These are phyloP conservation scores for Sorghum bicolor DNA, from an alignment of 176 grass and related monocot genomes.

Conservation along the genomic window DNA sequence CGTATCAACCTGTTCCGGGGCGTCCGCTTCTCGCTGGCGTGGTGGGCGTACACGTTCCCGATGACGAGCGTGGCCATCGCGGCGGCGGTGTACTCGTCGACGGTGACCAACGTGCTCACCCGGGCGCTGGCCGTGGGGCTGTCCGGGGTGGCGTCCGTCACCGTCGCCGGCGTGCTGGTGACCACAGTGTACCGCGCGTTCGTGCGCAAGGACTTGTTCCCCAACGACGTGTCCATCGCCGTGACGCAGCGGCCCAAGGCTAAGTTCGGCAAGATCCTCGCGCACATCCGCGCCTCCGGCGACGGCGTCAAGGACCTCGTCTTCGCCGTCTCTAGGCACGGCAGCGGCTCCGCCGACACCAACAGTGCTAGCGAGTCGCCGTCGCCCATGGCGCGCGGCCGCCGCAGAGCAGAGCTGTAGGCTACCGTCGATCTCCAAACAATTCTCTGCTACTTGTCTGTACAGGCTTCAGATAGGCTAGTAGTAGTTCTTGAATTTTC, in stretches of 20 bases:
- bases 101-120: constrained; percentile 45
- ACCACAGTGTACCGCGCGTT: constrained; percentile 62
- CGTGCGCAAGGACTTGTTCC: constrained; percentile 61
- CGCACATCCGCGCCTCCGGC: constrained; percentile 43
- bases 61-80: constrained; percentile 59
- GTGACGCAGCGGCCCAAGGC: constrained; percentile 54
- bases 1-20: constrained; percentile 47
- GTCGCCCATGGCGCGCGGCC: not conserved
- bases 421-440: not conserved
- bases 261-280: constrained; percentile 64
- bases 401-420: not conserved
- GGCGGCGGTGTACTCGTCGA: constrained; percentile 51
- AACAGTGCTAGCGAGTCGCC: not conserved
- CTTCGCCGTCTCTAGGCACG: constrained; percentile 33
- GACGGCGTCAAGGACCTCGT: constrained; percentile 47
- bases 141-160: constrained; percentile 48
- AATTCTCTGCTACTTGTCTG: not conserved
- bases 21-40: constrained; percentile 65
- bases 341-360: not conserved
- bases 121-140: constrained; percentile 43
- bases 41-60: constrained; percentile 93
- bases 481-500: not conserved
- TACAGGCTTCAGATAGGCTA: not conserved
- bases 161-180: constrained; percentile 46
- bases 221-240: constrained; percentile 87